Base-by-base conservation (phyloP, 1,284 basidiomycete genomes). In the Fomes fomentarius region DNA sequence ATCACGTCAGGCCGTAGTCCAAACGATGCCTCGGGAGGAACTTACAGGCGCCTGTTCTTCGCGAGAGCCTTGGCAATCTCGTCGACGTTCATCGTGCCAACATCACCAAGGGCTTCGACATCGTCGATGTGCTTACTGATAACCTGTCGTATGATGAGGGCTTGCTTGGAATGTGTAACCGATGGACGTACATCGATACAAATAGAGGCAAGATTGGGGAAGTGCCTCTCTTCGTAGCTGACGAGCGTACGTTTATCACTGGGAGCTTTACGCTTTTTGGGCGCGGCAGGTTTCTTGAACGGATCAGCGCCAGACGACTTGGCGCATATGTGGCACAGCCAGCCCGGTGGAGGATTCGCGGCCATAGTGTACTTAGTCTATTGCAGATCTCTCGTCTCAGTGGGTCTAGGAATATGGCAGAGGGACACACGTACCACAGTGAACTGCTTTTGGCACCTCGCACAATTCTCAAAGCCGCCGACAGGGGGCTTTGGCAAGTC, bases 91-190 rank as follows among this genome's bases (percentile, higher is more conserved):
- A 89, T 71, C 1, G 80, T 66, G 1, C 94, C 93, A 50, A 98
- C 91, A 63, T 94, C 87, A 0, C 95, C 94, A 5, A 98, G 76
- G 0, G 91, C 88, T 58, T 98, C 95, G 14, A 98, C 88, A 58
- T 96, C 89, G 56, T 96, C 84, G 52, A 98, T 97, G 67, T 94
- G 84, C 44, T 84, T 81, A 25, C 90, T 89, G 54, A 98, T 87
- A 26, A 98, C 75, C 89, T 96, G 52, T 21, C 38, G 5, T 25
- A 6, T 28, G 17, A 35, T 45, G 30, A 57, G 38, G 14, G 7
- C 14, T 10, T 38, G n/a, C n/a, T n/a, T n/a, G n/a, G n/a, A n/a
- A n/a, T n/a, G n/a, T n/a, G n/a, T n/a, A n/a, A n/a, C n/a, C n/a
- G n/a, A n/a, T 8, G 38, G 21, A 40, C 71, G 54, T 52, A 91